Evolutionary conservation across 352 stramenopile genomes (phyloP).

Genomic region (Phytophthora crassamura): DNA sequence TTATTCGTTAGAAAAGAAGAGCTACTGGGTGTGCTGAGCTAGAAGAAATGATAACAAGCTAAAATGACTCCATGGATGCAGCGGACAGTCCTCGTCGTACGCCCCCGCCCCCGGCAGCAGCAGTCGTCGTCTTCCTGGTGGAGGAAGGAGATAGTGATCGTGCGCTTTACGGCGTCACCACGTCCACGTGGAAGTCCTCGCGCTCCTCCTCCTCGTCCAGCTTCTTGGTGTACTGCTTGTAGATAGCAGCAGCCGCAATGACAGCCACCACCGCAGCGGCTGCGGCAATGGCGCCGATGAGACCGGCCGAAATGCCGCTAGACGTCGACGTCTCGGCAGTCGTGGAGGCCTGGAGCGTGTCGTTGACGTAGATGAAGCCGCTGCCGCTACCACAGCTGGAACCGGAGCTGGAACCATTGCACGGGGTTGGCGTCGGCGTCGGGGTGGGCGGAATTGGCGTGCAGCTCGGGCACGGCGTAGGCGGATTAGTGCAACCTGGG

Average conservation of each 20-base stretch:
- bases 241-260: slow-evolving; percentile 33
- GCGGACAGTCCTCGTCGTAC: slow-evolving; percentile 19
- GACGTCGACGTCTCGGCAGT: slow-evolving; percentile 10
- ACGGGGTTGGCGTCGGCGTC: slow-evolving; percentile 24
- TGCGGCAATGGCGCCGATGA: slow-evolving; percentile 38
- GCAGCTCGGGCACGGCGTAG: not conserved
- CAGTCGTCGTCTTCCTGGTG: slow-evolving; percentile 7
- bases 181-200: slow-evolving; percentile 19
- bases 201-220: slow-evolving; percentile 6
- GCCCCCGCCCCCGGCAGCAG: slow-evolving; percentile 2
- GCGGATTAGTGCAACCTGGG: not conserved
- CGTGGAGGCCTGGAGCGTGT: slow-evolving; percentile 14
- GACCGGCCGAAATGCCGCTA: slow-evolving; percentile 20
- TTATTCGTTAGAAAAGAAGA: slow-evolving; percentile 11
- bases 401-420: not conserved
- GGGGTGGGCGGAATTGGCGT: not conserved
- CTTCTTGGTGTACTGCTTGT: slow-evolving; percentile 47
- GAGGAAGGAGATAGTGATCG: slow-evolving; percentile 5
- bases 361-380: slow-evolving; percentile 13
- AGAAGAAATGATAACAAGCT: slow-evolving; percentile 6
- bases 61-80: slow-evolving; percentile 7
- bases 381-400: slow-evolving; percentile 21
- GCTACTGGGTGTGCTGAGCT: not conserved
- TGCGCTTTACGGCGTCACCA: slow-evolving; percentile 37
- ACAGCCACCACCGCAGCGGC: slow-evolving; percentile 34